A percentile compares a stretch with the other conserved stretches of the same genome.
These are phyloP conservation scores for Hypoxylon sp. DNA, from an alignment of 2,329 filamentous ascomycete genomes.

Conservation along the genomic window DNA sequence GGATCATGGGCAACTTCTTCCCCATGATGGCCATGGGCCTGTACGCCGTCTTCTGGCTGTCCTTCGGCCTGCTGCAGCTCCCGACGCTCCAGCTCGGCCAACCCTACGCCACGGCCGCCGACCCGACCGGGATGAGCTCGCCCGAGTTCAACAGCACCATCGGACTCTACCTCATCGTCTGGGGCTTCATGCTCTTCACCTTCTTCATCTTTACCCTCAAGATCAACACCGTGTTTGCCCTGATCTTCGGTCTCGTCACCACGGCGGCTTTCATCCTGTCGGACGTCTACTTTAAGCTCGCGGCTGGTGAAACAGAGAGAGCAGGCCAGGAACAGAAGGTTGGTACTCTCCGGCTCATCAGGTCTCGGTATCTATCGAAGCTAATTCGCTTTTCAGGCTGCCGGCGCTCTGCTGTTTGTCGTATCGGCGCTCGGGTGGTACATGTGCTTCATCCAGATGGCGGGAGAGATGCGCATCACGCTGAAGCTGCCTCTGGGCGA, in stretches of 20 bases:
- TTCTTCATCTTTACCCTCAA: slow-evolving; percentile 60
- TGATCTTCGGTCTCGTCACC: slow-evolving; percentile 58
- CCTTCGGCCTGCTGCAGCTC: slow-evolving; percentile 59
- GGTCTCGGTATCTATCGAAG: not conserved
- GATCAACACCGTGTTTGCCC: slow-evolving; percentile 58
- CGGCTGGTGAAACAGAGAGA: slow-evolving; percentile 51
- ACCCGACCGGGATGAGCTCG: slow-evolving; percentile 53
- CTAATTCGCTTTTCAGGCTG: slow-evolving; percentile 40
- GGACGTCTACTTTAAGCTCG: slow-evolving; percentile 58
- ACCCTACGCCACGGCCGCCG: slow-evolving; percentile 52
- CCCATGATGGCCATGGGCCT: slow-evolving; percentile 61
- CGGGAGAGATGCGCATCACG: slow-evolving; percentile 59
- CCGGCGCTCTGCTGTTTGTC: slow-evolving; percentile 54
- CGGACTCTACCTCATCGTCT: slow-evolving; percentile 59
- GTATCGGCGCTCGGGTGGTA: slow-evolving; percentile 60
- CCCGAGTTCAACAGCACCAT: slow-evolving; percentile 58
- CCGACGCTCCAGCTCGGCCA: slow-evolving; percentile 56
- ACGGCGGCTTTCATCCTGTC: slow-evolving; percentile 55
- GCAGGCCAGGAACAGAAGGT: slow-evolving; percentile 56
- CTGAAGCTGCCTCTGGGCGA: slow-evolving; percentile 59
- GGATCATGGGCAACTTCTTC: slow-evolving; percentile 61
- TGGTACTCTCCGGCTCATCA: slow-evolving; percentile 11
- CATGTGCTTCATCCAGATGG: slow-evolving; percentile 62
- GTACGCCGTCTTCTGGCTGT: slow-evolving; percentile 59
- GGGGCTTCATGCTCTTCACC: slow-evolving; percentile 61